Percentiles rank a stretch among this genome's conserved stretches.
phyloP scores from a whole-genome alignment of 768 basidiomycete species.

The Boletus vermiculosoides region DNA sequence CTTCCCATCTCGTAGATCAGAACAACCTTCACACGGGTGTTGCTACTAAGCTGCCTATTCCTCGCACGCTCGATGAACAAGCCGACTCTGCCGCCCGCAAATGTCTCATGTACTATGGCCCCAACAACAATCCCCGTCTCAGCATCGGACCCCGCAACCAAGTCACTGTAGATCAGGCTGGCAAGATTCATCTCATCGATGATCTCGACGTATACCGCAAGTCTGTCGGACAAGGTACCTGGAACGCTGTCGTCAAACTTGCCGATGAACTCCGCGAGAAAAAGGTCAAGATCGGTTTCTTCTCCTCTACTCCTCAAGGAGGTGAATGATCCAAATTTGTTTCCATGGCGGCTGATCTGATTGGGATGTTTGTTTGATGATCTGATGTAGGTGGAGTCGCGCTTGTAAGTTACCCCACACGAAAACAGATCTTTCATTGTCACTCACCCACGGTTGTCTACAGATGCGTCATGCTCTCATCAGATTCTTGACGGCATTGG shows the following conservation, averaged over 20 bases:
- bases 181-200: constrained; percentile 83
- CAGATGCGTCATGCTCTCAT: constrained; percentile 94
- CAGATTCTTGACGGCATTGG: constrained; percentile 75
- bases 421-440: constrained; percentile 5
- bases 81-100: constrained; percentile 86
- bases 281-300: constrained; percentile 89
- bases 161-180: constrained; percentile 83
- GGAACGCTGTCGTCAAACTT: constrained; percentile 79
- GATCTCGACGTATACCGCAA: constrained; percentile 76
- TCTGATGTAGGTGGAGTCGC: constrained; percentile 78
- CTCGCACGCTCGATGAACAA: constrained; percentile 78
- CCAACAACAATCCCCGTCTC: constrained; percentile 79
- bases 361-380: constrained; percentile 13
- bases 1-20: constrained; percentile 45
- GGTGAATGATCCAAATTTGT: constrained; percentile 43
- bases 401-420: constrained; percentile 54
- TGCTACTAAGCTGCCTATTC: constrained; percentile 62
- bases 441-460: constrained; percentile 19
- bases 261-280: constrained; percentile 83
- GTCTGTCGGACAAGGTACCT: constrained; percentile 70
- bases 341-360: constrained; percentile 21
- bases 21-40: constrained; percentile 45
- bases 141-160: constrained; percentile 82
- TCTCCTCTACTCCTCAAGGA: constrained; percentile 94
- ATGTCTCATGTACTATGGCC: constrained; percentile 79